These are phyloP conservation scores for Thelonectria blattea DNA, from an alignment of 2,329 filamentous ascomycete species.

Conservation along the genomic window DNA sequence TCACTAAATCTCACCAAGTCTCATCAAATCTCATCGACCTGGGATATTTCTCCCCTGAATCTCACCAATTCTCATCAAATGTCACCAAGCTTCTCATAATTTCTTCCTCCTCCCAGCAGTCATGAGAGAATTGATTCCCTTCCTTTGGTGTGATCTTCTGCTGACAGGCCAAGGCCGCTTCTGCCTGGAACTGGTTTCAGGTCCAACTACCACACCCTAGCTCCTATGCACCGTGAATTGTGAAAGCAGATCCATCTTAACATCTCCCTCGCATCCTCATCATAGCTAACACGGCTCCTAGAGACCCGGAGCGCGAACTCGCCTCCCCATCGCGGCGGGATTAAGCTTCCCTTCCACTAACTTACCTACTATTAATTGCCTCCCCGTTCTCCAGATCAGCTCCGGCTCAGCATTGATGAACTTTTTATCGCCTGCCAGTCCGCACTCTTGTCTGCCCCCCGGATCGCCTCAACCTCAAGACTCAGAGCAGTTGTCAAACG, in stretches of 20 bases:
- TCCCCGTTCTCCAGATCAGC: too few relatives aligned
- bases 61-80: neutral
- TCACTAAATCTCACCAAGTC: too few relatives aligned
- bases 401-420: too few relatives aligned
- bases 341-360: too few relatives aligned
- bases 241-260: neutral
- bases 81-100: neutral
- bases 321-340: too few relatives aligned
- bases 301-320: constrained; percentile 23
- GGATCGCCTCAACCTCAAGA: too few relatives aligned
- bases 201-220: neutral
- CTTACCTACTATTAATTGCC: too few relatives aligned
- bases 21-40: too few relatives aligned
- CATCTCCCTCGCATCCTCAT: neutral
- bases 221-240: neutral
- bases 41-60: too few relatives aligned
- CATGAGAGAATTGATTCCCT: neutral
- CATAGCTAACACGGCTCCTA: constrained; percentile 28
- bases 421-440: too few relatives aligned
- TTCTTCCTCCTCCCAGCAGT: neutral
- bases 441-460: too few relatives aligned
- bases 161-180: neutral
- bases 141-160: neutral
- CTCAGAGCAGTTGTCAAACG: too few relatives aligned
- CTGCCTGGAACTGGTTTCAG: neutral